Conservation (phyloP, 805 yeast genomes). For the Teunomyces stri region DNA sequence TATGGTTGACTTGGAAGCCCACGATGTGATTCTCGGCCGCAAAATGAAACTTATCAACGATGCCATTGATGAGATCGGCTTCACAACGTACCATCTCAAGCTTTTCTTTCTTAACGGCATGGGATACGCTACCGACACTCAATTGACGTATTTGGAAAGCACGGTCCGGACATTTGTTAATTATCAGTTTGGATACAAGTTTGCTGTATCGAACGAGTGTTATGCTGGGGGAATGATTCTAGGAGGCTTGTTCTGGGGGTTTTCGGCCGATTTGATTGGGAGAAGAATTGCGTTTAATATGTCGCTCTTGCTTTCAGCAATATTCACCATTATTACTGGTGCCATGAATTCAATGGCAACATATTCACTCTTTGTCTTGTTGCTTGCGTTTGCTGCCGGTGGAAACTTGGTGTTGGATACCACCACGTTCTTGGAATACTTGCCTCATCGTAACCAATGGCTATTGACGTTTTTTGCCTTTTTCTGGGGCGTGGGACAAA, state of each 20-base stretch:
- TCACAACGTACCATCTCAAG: conserved; percentile 47
- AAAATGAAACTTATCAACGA: conserved; percentile 29
- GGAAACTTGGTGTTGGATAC: conserved; percentile 59
- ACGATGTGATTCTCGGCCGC: conserved; percentile 15
- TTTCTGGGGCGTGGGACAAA: conserved; percentile 48
- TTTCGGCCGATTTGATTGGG: conserved; percentile 37
- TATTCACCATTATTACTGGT: conserved; percentile 53
- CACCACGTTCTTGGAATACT: conserved; percentile 50
- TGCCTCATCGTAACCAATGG: conserved; percentile 52
- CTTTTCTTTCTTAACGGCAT: conserved; percentile 34
- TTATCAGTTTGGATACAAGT: conserved; percentile 45
- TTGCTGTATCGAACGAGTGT: conserved; percentile 38
- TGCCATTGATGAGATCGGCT: conserved; percentile 38
- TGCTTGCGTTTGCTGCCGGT: conserved; percentile 49
- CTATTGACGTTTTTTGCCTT: conserved; percentile 46
- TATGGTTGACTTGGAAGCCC: conserved; percentile 12
- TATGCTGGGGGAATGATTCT: conserved; percentile 43
- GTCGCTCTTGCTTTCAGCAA: conserved; percentile 47
- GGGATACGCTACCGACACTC: conserved; percentile 46
- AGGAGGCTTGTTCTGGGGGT: conserved; percentile 59
- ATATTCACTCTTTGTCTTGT: conserved; percentile 47
- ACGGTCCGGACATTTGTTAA: conserved; percentile 46
- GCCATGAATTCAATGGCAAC: conserved; percentile 50
- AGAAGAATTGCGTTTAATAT: conserved; percentile 21
- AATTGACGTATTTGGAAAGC: conserved; percentile 46